Conservation (phyloP, 2,329 filamentous ascomycete species). For the Xylaria sp. region DNA sequence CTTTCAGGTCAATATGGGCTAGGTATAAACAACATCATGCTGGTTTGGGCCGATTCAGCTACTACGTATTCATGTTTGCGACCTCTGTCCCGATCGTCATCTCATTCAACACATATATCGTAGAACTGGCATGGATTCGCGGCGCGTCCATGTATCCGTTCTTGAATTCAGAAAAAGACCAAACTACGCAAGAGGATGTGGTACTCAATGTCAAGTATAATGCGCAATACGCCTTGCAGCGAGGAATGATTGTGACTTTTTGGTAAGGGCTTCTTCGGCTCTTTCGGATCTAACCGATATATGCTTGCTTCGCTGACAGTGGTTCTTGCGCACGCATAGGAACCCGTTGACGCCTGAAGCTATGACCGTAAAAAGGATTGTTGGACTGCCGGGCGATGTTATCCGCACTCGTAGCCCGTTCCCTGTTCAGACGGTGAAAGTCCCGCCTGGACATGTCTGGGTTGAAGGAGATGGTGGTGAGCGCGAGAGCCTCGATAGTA, state of each 20-base stretch:
- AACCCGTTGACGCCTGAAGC: conserved; percentile 77
- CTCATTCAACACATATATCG: conserved; percentile 71
- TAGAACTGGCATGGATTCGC: conserved; percentile 66
- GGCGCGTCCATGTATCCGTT: conserved; percentile 82
- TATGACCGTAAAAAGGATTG: conserved; percentile 81
- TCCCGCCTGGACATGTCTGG: conserved; percentile 92
- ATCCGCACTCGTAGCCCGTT: conserved; percentile 74
- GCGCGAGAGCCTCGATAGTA: conserved; percentile 81
- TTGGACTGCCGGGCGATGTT: conserved; percentile 82
- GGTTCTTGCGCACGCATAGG: conserved; percentile 55
- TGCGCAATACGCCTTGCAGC: conserved; percentile 66
- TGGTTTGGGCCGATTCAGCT: conserved; percentile 53
- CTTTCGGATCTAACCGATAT: conserved; percentile 1
- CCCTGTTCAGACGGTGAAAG: conserved; percentile 64
- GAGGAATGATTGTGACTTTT: conserved; percentile 81
- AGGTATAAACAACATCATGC: conserved; percentile 44
- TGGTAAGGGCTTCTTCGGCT: conserved; percentile 59
- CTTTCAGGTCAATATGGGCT: conserved; percentile 53
- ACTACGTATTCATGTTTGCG: conserved; percentile 63
- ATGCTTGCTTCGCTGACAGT: conserved; percentile 29
- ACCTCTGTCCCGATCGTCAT: conserved; percentile 72
- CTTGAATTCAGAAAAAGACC: conserved; percentile 74
- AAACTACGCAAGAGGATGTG: conserved; percentile 64
- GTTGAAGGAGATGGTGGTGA: conserved; percentile 88
- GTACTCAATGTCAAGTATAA: conserved; percentile 70